Evolutionary conservation across 1,284 basidiomycete genomes (phyloP), one percentile per base, ranked within the genome.

Genomic region (Cryptococcus amylolentus): DNA sequence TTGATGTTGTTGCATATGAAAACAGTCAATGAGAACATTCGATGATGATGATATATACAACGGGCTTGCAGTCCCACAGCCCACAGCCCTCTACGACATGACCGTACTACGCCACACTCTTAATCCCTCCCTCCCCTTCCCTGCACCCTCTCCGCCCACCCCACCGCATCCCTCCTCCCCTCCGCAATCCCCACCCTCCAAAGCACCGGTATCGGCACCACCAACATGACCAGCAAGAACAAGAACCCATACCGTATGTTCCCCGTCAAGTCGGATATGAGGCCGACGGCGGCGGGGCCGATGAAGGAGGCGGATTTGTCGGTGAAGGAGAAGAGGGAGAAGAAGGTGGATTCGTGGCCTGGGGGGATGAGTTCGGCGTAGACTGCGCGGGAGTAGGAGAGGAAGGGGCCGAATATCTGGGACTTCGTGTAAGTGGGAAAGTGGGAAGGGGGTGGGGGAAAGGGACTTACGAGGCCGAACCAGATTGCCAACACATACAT

Each of bases 161-260:
- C 42, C 10, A 31, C 45, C 16, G 71, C 90, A 64, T 91, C 88
- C 54, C 78, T 78, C 60, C 84, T 78, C 0, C 92, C 91, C 37
- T 70, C 70, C 45, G 84, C 83, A 6, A 90, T 81, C 68, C 91
- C 81, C 4, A 94, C 88, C 12, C 78, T 79, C 61, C 80, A 65
- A 14, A 96, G 80, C 0, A 94, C 77, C 0, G 92, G 93, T 4
- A 94, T 77, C 0, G 91, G 88, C 0, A 84, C 61, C 80, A 88
- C 85, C 12, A 96, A 80, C 86, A 95, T 88, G 48, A 80, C 64
- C 2, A 89, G 80, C 20, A 96, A 83, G 79, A 96, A 91, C 71
- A 91, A 85, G 75, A 96, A 96, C 1, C 87, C 86, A 61, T 88
- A 88, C 18, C 91, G 86, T 56, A 95, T 92, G 72, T 94, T 89